Conservation (phyloP, 257 asterid genomes). For the Scutellaria barbata region DNA sequence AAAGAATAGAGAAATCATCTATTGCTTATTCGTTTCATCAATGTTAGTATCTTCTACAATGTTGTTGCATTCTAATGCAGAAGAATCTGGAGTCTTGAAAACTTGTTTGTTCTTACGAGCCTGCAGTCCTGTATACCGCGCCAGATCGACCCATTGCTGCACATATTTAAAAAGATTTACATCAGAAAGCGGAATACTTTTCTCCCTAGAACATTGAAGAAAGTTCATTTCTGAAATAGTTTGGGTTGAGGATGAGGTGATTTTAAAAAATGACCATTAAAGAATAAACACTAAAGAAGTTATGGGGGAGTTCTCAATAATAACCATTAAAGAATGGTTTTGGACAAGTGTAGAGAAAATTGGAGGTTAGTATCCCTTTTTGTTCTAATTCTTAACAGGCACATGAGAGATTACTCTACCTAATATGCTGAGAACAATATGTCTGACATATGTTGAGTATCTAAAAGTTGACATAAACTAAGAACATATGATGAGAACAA, state of each 20-base stretch:
- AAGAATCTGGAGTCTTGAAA: slow-evolving; percentile 47
- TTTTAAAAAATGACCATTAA: neutral
- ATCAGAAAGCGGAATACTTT: slow-evolving; percentile 24
- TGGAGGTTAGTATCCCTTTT: too few relatives aligned
- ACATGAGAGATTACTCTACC: too few relatives aligned
- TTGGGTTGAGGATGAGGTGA: neutral
- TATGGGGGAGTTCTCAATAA: too few relatives aligned
- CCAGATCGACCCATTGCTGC: slow-evolving; percentile 99
- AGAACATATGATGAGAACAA: too few relatives aligned
- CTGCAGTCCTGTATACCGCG: slow-evolving; percentile 83
- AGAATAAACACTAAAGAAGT: too few relatives aligned
- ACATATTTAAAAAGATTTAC: slow-evolving; percentile 28
- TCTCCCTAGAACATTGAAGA: neutral
- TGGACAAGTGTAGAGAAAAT: too few relatives aligned
- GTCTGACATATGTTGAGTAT: too few relatives aligned
- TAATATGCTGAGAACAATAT: too few relatives aligned
- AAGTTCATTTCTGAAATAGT: neutral
- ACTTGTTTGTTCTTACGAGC: slow-evolving; percentile 57
- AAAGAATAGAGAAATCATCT: slow-evolving; percentile 32
- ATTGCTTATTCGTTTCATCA: slow-evolving; percentile 62
- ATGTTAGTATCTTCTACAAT: slow-evolving; percentile 51
- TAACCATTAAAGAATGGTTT: neutral
- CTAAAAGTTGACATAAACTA: too few relatives aligned
- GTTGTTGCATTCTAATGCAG: slow-evolving; percentile 57
- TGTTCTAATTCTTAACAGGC: too few relatives aligned